These are phyloP conservation scores for Diospyros lotus DNA, from an alignment of 148 eudicot species.

Conservation along the genomic window DNA sequence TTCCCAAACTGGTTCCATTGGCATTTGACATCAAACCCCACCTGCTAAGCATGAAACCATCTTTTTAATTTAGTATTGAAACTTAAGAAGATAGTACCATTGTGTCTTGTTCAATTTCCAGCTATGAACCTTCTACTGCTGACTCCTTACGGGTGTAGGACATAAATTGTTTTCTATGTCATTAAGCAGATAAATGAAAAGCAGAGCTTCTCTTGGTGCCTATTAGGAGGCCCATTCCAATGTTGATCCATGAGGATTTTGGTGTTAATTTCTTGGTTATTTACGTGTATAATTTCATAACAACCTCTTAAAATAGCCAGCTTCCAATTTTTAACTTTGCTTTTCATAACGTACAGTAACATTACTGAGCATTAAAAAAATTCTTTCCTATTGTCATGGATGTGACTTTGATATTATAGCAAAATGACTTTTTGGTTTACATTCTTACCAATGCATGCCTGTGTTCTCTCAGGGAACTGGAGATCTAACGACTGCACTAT, in stretches of 20 bases:
- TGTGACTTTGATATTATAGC: background rate
- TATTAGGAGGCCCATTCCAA: too few species aligned
- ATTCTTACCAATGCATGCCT: background rate
- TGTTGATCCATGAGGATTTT: too few species aligned
- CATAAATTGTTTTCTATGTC: too few species aligned
- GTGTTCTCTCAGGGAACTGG: constrained; percentile 77
- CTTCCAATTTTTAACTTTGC: background rate
- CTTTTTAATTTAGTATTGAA: too few species aligned
- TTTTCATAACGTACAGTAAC: background rate
- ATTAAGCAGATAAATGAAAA: background rate
- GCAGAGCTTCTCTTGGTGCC: background rate
- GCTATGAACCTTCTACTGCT: background rate
- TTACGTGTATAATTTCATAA: too few species aligned
- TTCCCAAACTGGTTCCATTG: background rate
- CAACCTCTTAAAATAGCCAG: too few species aligned
- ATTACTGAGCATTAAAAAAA: background rate
- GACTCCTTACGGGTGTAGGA: too few species aligned
- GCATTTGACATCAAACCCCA: too few species aligned
- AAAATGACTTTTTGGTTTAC: background rate
- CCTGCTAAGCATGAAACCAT: too few species aligned
- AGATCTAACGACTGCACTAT: constrained; percentile 79
- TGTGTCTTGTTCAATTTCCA: too few species aligned
- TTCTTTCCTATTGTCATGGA: background rate
- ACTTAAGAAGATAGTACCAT: too few species aligned
- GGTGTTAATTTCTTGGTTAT: too few species aligned